Percentiles rank a stretch among this genome's conserved stretches.
These are phyloP conservation scores for Candida insectalens DNA, from an alignment of 805 yeast genomes.

Conservation along the genomic window DNA sequence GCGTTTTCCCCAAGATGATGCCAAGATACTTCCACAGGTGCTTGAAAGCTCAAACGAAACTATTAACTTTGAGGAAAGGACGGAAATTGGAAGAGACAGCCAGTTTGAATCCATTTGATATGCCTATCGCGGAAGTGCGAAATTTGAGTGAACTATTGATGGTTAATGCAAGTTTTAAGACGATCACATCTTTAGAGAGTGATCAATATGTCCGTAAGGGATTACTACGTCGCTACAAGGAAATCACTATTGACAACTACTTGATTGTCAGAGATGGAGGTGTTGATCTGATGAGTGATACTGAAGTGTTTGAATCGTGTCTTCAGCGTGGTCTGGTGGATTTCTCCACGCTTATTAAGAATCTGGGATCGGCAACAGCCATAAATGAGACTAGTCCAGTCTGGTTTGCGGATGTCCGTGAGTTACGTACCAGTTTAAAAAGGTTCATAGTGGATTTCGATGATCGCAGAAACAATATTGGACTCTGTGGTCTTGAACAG, in stretches of 20 bases:
- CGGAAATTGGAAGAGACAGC: conserved; percentile 18
- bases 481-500: conserved; percentile 14
- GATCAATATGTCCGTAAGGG: background rate
- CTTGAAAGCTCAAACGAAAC: conserved; percentile 12
- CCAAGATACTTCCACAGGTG: conserved; percentile 29
- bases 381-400: background rate
- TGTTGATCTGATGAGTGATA: conserved; percentile 34
- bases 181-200: background rate
- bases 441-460: conserved; percentile 9
- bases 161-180: conserved; percentile 1
- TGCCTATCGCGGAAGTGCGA: conserved; percentile 30
- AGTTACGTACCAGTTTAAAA: conserved; percentile 9
- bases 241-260: conserved; percentile 44
- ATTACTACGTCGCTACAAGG: conserved; percentile 31
- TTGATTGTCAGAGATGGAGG: conserved; percentile 31
- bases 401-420: conserved; percentile 10
- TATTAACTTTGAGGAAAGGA: conserved; percentile 10
- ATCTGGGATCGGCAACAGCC: conserved; percentile 8
- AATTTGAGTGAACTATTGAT: conserved; percentile 24
- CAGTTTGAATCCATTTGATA: conserved; percentile 36
- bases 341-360: conserved; percentile 13
- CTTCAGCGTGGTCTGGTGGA: conserved; percentile 47
- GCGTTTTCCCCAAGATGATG: conserved; percentile 40
- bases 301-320: conserved; percentile 45
- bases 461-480: conserved; percentile 8